A percentile compares a stretch with the other conserved stretches of the same genome.
Evolutionary conservation across 2,329 filamentous ascomycete species (phyloP).

Genomic region (Thelonectria blattea): DNA sequence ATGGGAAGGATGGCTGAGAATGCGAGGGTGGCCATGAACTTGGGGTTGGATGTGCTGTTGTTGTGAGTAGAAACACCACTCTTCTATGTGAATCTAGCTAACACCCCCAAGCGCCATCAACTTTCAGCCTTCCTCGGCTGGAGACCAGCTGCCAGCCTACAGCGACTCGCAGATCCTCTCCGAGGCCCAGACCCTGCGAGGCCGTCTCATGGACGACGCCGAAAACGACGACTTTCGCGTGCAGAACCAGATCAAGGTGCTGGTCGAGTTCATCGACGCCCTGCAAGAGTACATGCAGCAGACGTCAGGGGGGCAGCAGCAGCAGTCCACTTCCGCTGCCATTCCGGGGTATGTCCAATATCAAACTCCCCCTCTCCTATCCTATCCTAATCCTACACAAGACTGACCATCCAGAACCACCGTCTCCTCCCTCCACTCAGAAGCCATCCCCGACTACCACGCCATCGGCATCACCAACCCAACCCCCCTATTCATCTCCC

Average conservation of each 20-base stretch:
- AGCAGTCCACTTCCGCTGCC: slow-evolving; percentile 7
- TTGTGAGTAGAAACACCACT: slow-evolving; percentile 22
- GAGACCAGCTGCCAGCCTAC: slow-evolving; percentile 36
- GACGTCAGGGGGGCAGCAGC: slow-evolving; percentile 12
- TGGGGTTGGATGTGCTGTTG: slow-evolving; percentile 32
- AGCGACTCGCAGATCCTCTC: slow-evolving; percentile 38
- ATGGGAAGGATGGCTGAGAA: slow-evolving; percentile 29
- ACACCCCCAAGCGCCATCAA: slow-evolving; percentile 31
- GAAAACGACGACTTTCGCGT: slow-evolving; percentile 32
- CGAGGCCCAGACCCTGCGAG: slow-evolving; percentile 30
- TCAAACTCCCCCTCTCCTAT: rapidly evolving
- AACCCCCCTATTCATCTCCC: slow-evolving; percentile 32
- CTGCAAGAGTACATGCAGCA: slow-evolving; percentile 36
- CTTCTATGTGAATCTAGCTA: not conserved
- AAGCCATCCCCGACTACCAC: slow-evolving; percentile 35
- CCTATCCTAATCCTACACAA: not conserved
- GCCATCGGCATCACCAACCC: slow-evolving; percentile 36
- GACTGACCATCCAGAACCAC: slow-evolving; percentile 21
- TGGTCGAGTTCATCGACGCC: slow-evolving; percentile 33
- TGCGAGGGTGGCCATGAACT: slow-evolving; percentile 33
- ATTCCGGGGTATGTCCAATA: slow-evolving; percentile 26
- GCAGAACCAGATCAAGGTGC: slow-evolving; percentile 23
- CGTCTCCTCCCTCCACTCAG: slow-evolving; percentile 35
- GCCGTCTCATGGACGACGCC: slow-evolving; percentile 23
- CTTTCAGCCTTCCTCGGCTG: slow-evolving; percentile 26